A percentile compares a stretch with the other conserved stretches of the same genome.
Evolutionary conservation across 2,329 filamentous ascomycete genomes (phyloP).

Genomic region (Stemphylium vesicarium): DNA sequence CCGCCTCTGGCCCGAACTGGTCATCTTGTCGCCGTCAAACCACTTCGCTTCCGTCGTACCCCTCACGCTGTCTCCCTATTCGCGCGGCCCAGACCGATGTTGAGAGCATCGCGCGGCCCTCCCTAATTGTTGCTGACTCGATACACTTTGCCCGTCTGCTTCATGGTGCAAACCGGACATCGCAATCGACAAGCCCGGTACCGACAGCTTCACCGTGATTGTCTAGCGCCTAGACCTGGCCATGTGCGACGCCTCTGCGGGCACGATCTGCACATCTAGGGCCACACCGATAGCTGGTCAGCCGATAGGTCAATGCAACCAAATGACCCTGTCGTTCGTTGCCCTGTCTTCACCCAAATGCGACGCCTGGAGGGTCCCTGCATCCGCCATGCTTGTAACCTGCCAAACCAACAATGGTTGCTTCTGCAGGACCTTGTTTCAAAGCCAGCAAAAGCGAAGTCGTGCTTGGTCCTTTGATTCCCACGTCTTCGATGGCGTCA

Average conservation of each 20-base stretch:
- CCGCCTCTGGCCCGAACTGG: conserved; percentile 13
- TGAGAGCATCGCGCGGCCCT: neutral
- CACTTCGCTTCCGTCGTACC: conserved; percentile 17
- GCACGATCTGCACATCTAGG: conserved; percentile 39
- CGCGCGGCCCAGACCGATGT: conserved; percentile 11
- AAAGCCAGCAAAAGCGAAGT: conserved; percentile 30
- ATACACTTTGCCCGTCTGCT: neutral
- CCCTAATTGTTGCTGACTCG: conserved; percentile 5
- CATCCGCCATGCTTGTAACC: conserved; percentile 38
- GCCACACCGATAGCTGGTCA: conserved; percentile 29
- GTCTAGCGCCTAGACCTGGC: conserved; percentile 2
- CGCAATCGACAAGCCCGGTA: conserved; percentile 1
- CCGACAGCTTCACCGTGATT: no score
- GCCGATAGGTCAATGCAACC: conserved; percentile 46
- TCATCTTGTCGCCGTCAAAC: conserved; percentile 6
- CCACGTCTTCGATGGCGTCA: conserved; percentile 29
- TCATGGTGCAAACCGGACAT: conserved; percentile 4
- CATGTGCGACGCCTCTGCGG: conserved; percentile 30
- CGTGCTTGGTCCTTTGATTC: conserved; percentile 34
- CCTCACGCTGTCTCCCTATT: conserved; percentile 25
- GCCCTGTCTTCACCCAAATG: conserved; percentile 28
- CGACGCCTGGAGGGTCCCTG: conserved; percentile 38
- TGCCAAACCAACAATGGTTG: conserved; percentile 19
- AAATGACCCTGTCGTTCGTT: conserved; percentile 37
- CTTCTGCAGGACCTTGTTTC: conserved; percentile 35